Evolutionary conservation across 2,329 filamentous ascomycete species (phyloP), one percentile per base, ranked within the genome.

Genomic region (Lecanosticta acicola): DNA sequence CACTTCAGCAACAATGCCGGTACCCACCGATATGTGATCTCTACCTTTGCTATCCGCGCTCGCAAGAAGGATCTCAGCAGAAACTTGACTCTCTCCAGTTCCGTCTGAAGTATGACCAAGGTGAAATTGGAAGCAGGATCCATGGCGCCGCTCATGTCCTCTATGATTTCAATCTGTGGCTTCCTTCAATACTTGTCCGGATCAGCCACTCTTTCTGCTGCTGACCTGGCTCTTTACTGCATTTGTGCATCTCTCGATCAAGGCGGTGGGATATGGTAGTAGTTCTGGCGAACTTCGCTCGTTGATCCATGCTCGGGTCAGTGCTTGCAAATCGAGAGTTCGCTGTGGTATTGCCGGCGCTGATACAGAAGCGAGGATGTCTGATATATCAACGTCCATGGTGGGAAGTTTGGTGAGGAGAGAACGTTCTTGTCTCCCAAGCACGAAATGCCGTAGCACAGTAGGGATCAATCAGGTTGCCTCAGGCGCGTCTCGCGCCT

Each of bases 101-200:
- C 93, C 4, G 94, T 97, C 72, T 98, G 93, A 44, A 96, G 83
- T 51, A 98, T 85, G 39, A 96, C 95, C 61, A 97, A 82, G 50
- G 82, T 81, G 66, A 98, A 95, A 66, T 95, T 97, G 54, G 87
- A 84, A 67, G 86, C 89, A 38, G 90, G 85, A 61, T 94, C 89
- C 80, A 90, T 85, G 62, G 86, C 83, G 51, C 85, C 85, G 10
- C 85, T 91, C 76, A 90, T 66, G 51, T 72, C 66, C 59, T 76
- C 74, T 19, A 76, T 70, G 10, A 49, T 51, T 16, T 57, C 55
- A 37, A 64, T 61, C 52, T 63, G 50, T 10, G 46, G 32, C 33
- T 47, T 56, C 37, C 51, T 49, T 19, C 32, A 37, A 37, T 34
- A 20, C 34, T 36, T 14, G 35, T 20, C n/a, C 41, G 32, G 16